Percentiles rank a stretch among this genome's conserved stretches.
Evolutionary conservation across 768 basidiomycete species (phyloP).

Genomic region (Xerocomellus amylosporus): DNA sequence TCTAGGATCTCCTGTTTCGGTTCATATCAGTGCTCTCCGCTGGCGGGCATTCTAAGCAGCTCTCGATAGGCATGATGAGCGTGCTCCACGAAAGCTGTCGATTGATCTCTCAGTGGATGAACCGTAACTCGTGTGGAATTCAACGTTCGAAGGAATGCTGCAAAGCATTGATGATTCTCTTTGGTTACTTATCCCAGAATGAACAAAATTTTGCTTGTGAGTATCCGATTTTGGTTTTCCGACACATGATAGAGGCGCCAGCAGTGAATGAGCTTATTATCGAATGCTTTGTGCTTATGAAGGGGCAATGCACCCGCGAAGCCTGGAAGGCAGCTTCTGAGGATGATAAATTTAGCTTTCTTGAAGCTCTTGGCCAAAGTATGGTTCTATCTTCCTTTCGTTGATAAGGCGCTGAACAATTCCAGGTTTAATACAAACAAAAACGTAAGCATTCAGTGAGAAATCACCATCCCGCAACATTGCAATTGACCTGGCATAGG

Average conservation of each 20-base stretch:
- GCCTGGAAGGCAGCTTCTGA: conserved; percentile 21
- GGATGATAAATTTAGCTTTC: conserved; percentile 11
- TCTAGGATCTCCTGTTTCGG: conserved; percentile 23
- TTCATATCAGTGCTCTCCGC: conserved; percentile 21
- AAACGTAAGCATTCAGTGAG: conserved; percentile 11
- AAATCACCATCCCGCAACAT: neutral
- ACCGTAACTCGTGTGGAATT: conserved; percentile 23
- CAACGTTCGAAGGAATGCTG: conserved; percentile 31
- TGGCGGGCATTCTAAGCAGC: conserved; percentile 7
- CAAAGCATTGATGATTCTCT: conserved; percentile 27
- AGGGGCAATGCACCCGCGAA: conserved; percentile 10
- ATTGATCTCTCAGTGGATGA: conserved; percentile 24
- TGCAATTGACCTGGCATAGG: conserved; percentile 9
- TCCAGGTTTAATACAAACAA: conserved; percentile 15
- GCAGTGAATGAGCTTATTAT: conserved; percentile 22
- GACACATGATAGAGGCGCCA: neutral
- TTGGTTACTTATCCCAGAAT: conserved; percentile 20
- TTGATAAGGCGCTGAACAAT: conserved; percentile 1
- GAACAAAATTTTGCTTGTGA: conserved; percentile 19
- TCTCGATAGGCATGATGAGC: conserved; percentile 16
- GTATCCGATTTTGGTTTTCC: conserved; percentile 2
- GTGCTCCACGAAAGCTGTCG: conserved; percentile 21
- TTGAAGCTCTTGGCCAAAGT: conserved; percentile 21
- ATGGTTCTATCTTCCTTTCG: neutral
- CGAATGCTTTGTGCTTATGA: conserved; percentile 17